phyloP scores from a whole-genome alignment of 2,329 filamentous ascomycete species.

The Pezicula neosporulosa region DNA sequence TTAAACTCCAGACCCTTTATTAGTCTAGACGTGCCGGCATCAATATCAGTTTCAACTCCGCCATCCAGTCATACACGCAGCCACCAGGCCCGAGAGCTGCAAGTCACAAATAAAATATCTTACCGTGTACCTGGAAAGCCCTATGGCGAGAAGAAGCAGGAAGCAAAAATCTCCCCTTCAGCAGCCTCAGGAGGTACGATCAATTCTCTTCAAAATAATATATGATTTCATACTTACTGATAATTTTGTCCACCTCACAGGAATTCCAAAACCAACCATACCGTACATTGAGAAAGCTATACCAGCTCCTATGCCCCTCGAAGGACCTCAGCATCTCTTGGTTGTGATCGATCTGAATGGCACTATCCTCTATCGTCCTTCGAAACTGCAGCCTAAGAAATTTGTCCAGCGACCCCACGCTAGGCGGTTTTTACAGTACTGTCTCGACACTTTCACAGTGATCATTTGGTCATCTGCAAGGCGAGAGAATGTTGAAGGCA shows the following conservation, averaged over 20 bases:
- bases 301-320: constrained; percentile 21
- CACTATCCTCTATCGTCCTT: constrained; percentile 74
- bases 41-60: background rate
- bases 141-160: background rate
- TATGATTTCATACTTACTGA: no score
- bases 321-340: constrained; percentile 60
- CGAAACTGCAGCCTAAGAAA: constrained; percentile 40
- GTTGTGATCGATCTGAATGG: constrained; percentile 92
- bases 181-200: background rate
- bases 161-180: background rate
- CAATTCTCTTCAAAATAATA: no score
- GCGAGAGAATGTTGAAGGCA: constrained; percentile 65
- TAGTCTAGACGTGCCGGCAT: background rate
- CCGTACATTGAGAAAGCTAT: background rate
- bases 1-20: background rate
- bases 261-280: background rate
- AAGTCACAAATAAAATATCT: background rate
- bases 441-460: constrained; percentile 71
- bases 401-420: constrained; percentile 69
- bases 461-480: constrained; percentile 90
- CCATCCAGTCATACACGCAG: background rate
- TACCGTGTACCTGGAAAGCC: background rate
- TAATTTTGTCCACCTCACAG: no score
- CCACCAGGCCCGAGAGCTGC: background rate
- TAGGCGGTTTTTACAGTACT: constrained; percentile 65